phyloP scores from a whole-genome alignment of 2,329 filamentous ascomycete species.

The Clarireedia paspali region DNA sequence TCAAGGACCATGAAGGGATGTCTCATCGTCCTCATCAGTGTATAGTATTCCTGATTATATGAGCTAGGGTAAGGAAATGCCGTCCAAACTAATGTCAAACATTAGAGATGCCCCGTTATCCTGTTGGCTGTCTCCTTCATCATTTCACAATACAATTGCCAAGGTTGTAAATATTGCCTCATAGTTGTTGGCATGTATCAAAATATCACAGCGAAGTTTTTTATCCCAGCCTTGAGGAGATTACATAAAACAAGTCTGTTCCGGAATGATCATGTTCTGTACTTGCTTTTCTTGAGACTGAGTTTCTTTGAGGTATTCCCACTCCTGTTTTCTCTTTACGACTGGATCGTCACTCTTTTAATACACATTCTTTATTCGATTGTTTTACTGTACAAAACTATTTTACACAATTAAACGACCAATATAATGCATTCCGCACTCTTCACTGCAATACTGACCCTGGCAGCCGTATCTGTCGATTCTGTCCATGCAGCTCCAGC shows the following conservation, averaged over 20 bases:
- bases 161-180: not conserved
- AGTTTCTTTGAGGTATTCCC: not conserved
- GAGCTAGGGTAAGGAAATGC: not conserved
- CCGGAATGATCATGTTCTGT: not conserved
- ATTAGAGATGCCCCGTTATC: not conserved
- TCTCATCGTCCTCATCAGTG: not conserved
- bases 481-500: not conserved
- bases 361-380: not conserved
- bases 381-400: not conserved
- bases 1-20: not conserved
- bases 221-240: not conserved
- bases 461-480: not conserved
- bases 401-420: not conserved
- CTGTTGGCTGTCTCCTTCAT: not conserved
- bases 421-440: not conserved
- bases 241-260: not conserved
- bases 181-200: not conserved
- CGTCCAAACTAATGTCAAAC: not conserved
- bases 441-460: not conserved
- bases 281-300: not conserved
- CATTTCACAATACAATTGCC: not conserved
- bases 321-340: not conserved
- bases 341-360: not conserved
- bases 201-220: not conserved
- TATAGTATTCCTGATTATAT: not conserved